These are phyloP conservation scores for Phytopythium vexans DNA, from an alignment of 352 stramenopile genomes.

Conservation along the genomic window DNA sequence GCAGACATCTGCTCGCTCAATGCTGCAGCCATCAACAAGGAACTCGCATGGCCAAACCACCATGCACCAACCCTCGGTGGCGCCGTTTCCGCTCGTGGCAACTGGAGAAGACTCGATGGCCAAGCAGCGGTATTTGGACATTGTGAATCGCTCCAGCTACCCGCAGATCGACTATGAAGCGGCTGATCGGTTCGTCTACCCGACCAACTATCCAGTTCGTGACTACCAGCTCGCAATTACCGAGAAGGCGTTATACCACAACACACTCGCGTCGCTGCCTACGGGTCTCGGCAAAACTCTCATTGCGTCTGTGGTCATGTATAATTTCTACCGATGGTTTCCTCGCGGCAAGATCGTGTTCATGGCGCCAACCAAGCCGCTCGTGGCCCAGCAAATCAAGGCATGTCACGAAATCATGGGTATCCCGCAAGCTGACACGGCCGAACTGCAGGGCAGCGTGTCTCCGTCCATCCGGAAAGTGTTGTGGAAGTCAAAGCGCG, in stretches of 20 bases:
- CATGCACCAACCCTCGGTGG: constrained; percentile 6
- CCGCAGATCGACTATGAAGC: constrained; percentile 61
- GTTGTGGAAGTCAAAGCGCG: constrained; percentile 91
- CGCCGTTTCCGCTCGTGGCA: constrained; percentile 13
- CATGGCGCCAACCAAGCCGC: constrained; percentile 96
- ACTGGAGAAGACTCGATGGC: constrained; percentile 54
- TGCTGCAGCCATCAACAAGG: constrained; percentile 1
- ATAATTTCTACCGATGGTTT: constrained; percentile 99
- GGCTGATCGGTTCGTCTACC: constrained; percentile 80
- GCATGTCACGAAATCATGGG: constrained; percentile 95
- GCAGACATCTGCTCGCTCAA: too few species aligned
- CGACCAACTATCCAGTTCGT: constrained; percentile 88
- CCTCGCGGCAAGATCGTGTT: constrained; percentile 95
- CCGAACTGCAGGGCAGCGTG: constrained; percentile 84
- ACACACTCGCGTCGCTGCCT: constrained; percentile 98
- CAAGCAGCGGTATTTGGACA: constrained; percentile 56
- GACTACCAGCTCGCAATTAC: constrained; percentile 96
- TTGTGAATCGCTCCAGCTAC: constrained; percentile 26
- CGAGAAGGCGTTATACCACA: constrained; percentile 92
- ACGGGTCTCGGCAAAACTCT: constrained; percentile 99
- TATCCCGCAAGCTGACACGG: constrained; percentile 87
- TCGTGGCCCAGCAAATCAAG: constrained; percentile 98
- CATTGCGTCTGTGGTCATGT: constrained; percentile 99
- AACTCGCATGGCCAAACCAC: constrained; percentile 2
- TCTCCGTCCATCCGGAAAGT: constrained; percentile 56